phyloP scores from a whole-genome alignment of 805 yeast species.

The Wilhelminamyces savonicus region DNA sequence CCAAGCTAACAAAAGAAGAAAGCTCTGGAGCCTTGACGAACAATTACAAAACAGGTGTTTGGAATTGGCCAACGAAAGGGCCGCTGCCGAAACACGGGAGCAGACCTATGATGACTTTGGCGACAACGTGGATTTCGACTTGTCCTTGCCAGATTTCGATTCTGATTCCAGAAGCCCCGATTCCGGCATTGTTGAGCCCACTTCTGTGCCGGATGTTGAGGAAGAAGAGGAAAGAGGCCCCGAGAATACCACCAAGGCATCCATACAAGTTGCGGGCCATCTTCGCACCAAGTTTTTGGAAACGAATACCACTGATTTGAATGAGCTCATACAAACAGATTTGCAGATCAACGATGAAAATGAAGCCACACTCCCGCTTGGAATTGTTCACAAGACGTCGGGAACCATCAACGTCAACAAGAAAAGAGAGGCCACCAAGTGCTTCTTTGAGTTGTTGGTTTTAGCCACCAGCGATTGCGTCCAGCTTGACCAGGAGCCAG shows the following conservation, averaged over 20 bases:
- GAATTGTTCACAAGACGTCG: conserved; percentile 7
- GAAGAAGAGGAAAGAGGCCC: conserved; percentile 12
- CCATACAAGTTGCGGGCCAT: conserved; percentile 47
- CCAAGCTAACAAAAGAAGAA: conserved; percentile 21
- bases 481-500: conserved; percentile 48
- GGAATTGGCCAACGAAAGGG: conserved; percentile 18
- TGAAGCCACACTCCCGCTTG: conserved; percentile 13
- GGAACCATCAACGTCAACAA: conserved; percentile 23
- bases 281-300: conserved; percentile 28
- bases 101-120: conserved; percentile 12
- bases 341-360: conserved; percentile 8
- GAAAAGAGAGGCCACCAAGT: conserved; percentile 57
- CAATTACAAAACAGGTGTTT: conserved; percentile 22
- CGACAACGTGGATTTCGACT: conserved; percentile 17
- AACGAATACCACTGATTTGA: conserved; percentile 21
- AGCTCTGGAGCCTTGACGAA: conserved; percentile 23
- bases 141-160: conserved; percentile 20
- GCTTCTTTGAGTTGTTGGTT: conserved; percentile 79
- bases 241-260: conserved; percentile 39
- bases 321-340: conserved; percentile 36
- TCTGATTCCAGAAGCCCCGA: conserved; percentile 14
- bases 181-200: too few relatives aligned
- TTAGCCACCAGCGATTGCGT: conserved; percentile 74
- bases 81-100: conserved; percentile 13
- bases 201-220: conserved; percentile 16